Evolutionary conservation across 495 filamentous ascomycete genomes (phyloP).

Genomic region (Penicillium parvum): DNA sequence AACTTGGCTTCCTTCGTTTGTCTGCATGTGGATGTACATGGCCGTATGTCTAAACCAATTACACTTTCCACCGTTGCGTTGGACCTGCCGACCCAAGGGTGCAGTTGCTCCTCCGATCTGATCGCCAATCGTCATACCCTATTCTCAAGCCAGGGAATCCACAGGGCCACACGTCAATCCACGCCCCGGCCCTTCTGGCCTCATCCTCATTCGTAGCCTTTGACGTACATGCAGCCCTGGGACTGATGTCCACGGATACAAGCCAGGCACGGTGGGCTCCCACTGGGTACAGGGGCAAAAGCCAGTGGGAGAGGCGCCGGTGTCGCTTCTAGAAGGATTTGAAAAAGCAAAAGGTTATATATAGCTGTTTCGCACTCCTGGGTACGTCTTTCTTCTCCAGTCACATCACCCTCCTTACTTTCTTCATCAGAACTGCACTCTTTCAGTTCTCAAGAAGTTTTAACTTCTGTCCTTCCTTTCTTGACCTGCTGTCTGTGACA

Average conservation of each 20-base stretch:
- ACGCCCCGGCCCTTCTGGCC: slow-evolving; percentile 18
- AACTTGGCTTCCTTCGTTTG: too few relatives aligned
- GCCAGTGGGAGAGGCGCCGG: slow-evolving; percentile 11
- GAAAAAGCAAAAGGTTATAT: slow-evolving; percentile 13
- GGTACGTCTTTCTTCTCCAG: not conserved
- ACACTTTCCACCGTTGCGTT: too few relatives aligned
- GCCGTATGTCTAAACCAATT: not conserved
- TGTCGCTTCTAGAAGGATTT: not conserved
- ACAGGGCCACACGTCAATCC: slow-evolving; percentile 15
- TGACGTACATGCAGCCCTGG: slow-evolving; percentile 13
- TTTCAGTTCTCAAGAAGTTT: slow-evolving; percentile 17
- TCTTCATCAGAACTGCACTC: slow-evolving; percentile 19
- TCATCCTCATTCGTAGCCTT: slow-evolving; percentile 1
- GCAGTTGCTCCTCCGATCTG: slow-evolving; percentile 1
- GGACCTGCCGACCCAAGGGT: not conserved
- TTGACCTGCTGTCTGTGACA: not conserved
- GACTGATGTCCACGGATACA: slow-evolving; percentile 14
- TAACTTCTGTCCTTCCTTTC: slow-evolving; percentile 23
- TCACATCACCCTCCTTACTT: slow-evolving; percentile 10
- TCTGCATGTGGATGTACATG: not conserved
- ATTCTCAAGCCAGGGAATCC: slow-evolving; percentile 1
- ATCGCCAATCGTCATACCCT: slow-evolving; percentile 6
- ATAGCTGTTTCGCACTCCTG: slow-evolving; percentile 4
- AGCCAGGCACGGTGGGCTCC: slow-evolving; percentile 17
- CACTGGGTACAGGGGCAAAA: slow-evolving; percentile 8